Conservation (phyloP, 371 early-diverging fungal genomes). For the Syncephalastrum contaminatum region DNA sequence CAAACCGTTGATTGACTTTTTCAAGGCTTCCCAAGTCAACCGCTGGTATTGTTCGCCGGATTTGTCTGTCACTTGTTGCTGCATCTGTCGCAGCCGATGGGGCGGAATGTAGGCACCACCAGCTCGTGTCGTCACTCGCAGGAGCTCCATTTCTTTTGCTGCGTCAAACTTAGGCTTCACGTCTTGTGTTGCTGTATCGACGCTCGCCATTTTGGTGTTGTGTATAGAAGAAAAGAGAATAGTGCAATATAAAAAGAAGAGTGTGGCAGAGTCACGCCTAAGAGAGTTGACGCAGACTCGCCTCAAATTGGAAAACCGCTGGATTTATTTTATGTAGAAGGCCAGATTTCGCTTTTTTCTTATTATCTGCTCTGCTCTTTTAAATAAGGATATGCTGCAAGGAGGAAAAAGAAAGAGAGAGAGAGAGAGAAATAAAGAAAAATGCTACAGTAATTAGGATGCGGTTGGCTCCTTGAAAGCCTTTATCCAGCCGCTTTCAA, state of each 20-base stretch:
- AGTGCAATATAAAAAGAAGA: no score
- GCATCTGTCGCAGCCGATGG: slow-evolving; percentile 80
- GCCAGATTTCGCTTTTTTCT: no score
- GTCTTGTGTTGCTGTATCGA: not conserved
- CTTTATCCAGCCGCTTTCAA: slow-evolving; percentile 87
- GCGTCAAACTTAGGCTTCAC: slow-evolving; percentile 5
- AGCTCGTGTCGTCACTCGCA: slow-evolving; percentile 46
- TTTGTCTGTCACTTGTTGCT: slow-evolving; percentile 78
- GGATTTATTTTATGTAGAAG: no score
- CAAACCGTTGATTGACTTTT: slow-evolving; percentile 93
- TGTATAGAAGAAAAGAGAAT: not conserved
- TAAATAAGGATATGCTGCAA: no score
- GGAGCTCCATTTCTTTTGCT: slow-evolving; percentile 26
- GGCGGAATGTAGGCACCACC: slow-evolving; percentile 95
- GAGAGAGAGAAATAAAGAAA: no score
- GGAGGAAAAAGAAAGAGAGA: no score
- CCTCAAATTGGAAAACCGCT: no score
- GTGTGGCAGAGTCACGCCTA: no score
- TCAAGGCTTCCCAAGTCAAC: slow-evolving; percentile 92
- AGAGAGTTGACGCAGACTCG: no score
- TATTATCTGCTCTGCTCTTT: no score
- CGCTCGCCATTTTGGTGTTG: not conserved
- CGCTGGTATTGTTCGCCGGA: slow-evolving; percentile 79
- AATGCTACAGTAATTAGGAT: not conserved
- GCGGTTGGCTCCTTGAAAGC: slow-evolving; percentile 41